Evolutionary conservation across 2,329 filamentous ascomycete genomes (phyloP), one percentile per base, ranked within the genome.

Genomic region (Blastomyces percursus): DNA sequence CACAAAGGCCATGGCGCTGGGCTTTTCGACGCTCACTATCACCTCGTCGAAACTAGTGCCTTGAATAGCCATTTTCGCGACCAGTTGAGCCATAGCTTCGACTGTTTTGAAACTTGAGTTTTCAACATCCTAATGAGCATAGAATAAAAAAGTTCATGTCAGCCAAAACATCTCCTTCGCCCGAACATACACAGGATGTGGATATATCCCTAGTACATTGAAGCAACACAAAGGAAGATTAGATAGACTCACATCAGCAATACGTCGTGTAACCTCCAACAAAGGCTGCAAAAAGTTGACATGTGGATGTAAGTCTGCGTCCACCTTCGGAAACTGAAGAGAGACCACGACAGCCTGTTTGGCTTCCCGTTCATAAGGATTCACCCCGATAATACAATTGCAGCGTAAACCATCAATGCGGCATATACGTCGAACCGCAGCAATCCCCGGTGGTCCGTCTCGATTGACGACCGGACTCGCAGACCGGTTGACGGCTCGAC

Each of bases 351-450:
- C 77, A 32, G 73, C 74, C 67, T 82, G 80, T 65, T 80, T 80
- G 69, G 81, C 77, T 21, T 79, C 67, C 24, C 80, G 73, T 69
- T 82, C 80, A 64, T 81, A 80, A 1, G 76, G 73, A 63, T 82
- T 82, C n/a, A 82, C 78, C 1, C 80, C 80, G 63, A 82, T 73
- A 38, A 82, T 77, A 67, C 77, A 79, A 56, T 75, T 71, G 65
- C 76, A 77, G 30, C 76, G 71, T 58, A 80, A 75, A 1, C 74
- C 73, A 46, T 77, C 74, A 64, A 81, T 74, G 1, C 70, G 69
- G 63, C 77, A 76, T 62, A 75, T 73, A 62, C 77, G 72, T 57
- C 73, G 71, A 6, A 72, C 68, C 44, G 65, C 67, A 24, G 70
- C 67, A 42, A 67, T 68, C 35, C 65, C 72, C 68, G 8, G 52